Conservation (phyloP, 139 green algal genomes). For the Nannochloris sp. region DNA sequence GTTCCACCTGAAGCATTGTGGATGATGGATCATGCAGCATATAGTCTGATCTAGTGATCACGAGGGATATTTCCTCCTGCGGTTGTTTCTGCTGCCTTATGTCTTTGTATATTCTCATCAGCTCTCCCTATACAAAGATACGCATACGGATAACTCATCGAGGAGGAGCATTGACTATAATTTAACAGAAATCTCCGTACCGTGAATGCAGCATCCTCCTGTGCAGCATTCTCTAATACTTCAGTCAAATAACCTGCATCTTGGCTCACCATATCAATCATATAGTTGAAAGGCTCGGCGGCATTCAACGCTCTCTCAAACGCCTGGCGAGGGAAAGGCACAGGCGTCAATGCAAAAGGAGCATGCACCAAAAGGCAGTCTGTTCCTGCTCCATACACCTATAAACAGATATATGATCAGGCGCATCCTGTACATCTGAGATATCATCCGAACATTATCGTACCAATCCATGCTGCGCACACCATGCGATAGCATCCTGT, state of each 20-base stretch:
- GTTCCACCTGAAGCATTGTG: conserved; percentile 86
- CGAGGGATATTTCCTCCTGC: conserved; percentile 50
- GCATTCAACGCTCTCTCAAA: conserved; percentile 41
- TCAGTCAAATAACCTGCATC: conserved; percentile 68
- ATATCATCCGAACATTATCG: not conserved
- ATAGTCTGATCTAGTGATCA: conserved; percentile 89
- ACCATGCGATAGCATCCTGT: conserved; percentile 70
- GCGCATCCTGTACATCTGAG: not conserved
- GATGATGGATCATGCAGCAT: conserved; percentile 87
- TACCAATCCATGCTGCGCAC: conserved; percentile 68
- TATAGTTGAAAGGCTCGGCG: conserved; percentile 60
- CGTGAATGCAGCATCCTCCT: conserved; percentile 79
- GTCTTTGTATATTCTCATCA: not conserved
- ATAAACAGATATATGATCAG: not conserved
- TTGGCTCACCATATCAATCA: conserved; percentile 67
- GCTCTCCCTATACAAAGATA: not conserved
- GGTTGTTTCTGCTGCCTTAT: not conserved
- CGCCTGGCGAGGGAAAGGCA: conserved; percentile 60
- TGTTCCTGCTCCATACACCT: conserved; percentile 35
- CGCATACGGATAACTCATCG: not conserved
- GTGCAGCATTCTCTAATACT: conserved; percentile 45
- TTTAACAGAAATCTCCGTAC: not conserved
- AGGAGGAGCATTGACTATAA: not conserved
- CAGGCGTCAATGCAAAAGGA: conserved; percentile 72
- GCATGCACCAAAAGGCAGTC: conserved; percentile 55